phyloP scores from a whole-genome alignment of 345 rosid genomes.

The Syzygium jambos region DNA sequence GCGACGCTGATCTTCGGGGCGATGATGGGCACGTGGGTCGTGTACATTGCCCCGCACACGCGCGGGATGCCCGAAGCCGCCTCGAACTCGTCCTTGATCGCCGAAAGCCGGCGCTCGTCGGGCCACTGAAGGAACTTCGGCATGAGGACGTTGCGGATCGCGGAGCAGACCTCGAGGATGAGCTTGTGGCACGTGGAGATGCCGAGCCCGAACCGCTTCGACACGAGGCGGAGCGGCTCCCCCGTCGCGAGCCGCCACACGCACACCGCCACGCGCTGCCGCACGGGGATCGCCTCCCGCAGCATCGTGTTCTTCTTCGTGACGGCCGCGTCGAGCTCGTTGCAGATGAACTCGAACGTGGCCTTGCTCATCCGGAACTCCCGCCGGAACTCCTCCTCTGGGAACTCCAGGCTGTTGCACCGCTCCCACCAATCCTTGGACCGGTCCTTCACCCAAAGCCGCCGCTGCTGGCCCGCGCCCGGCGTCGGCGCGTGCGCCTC shows the following conservation, averaged over 20 bases:
- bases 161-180: constrained; percentile 41
- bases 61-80: constrained; percentile 25
- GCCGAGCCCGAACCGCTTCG: constrained; percentile 48
- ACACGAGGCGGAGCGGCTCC: constrained; percentile 40
- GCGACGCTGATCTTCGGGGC: constrained; percentile 34
- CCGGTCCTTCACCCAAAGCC: constrained; percentile 54
- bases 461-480: constrained; percentile 17
- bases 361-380: constrained; percentile 41
- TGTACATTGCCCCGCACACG: constrained; percentile 42
- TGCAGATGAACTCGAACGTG: constrained; percentile 35
- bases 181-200: constrained; percentile 54
- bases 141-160: constrained; percentile 32
- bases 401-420: constrained; percentile 34
- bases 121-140: constrained; percentile 47
- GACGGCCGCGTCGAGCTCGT: constrained; percentile 29
- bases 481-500: not conserved
- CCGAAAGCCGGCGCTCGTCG: constrained; percentile 8
- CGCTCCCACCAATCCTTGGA: constrained; percentile 55
- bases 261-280: constrained; percentile 52
- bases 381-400: constrained; percentile 35
- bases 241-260: constrained; percentile 54
- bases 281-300: constrained; percentile 48
- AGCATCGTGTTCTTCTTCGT: constrained; percentile 48
- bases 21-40: constrained; percentile 39
- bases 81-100: constrained; percentile 18